These are phyloP conservation scores for Fusarium sp. DNA, from an alignment of 2,329 filamentous ascomycete species.

Conservation along the genomic window DNA sequence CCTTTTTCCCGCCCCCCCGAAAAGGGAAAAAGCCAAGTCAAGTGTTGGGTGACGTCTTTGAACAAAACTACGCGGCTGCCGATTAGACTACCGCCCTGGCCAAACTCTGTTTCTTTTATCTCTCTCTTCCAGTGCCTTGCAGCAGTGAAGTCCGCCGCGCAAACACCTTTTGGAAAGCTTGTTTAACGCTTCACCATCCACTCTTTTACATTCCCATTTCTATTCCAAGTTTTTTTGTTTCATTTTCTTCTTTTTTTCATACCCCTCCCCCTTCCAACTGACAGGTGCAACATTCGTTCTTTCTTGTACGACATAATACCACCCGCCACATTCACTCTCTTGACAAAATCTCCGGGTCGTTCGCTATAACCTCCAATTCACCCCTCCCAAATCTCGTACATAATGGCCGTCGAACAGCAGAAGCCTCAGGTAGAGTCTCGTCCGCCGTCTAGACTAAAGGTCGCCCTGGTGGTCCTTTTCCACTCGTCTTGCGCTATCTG, in stretches of 20 bases:
- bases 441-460: slow-evolving; percentile 31
- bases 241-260: not conserved
- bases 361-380: slow-evolving; percentile 19
- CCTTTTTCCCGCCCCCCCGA: not conserved
- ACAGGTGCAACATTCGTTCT: not conserved
- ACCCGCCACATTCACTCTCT: not conserved
- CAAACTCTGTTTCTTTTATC: not conserved
- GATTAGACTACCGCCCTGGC: not conserved
- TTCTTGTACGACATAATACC: not conserved
- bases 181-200: not conserved
- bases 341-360: not conserved
- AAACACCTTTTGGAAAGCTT: not conserved
- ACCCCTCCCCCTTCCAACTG: not conserved
- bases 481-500: slow-evolving; percentile 42
- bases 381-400: not conserved
- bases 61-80: not conserved
- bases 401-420: slow-evolving; percentile 34
- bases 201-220: not conserved
- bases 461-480: slow-evolving; percentile 41
- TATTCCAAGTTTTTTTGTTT: not conserved
- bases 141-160: not conserved
- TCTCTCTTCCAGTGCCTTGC: not conserved
- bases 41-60: not conserved
- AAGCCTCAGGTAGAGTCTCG: slow-evolving; percentile 21
- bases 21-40: too few species aligned